Conservation (phyloP, 2,329 filamentous ascomycete species). For the Colletotrichum truncatum region DNA sequence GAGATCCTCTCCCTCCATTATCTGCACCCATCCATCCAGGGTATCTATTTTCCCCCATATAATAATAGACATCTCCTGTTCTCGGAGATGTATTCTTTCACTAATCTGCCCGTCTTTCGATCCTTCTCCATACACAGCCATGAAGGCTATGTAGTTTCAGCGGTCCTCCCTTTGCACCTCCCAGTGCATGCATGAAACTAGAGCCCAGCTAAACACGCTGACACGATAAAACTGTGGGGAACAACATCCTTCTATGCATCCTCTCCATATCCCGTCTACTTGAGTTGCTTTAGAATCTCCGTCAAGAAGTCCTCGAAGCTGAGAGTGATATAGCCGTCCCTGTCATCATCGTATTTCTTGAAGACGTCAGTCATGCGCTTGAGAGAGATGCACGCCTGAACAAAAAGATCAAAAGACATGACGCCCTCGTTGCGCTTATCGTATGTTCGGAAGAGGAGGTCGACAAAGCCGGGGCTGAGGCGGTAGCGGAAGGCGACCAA, state of each 20-base stretch:
- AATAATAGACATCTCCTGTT: neutral
- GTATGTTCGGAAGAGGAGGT: conserved; percentile 87
- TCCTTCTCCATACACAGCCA: neutral
- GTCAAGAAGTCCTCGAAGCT: conserved; percentile 85
- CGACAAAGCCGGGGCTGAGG: conserved; percentile 83
- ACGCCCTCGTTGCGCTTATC: conserved; percentile 77
- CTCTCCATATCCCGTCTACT: conserved; percentile 42
- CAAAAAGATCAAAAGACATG: conserved; percentile 95
- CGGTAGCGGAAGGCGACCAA: conserved; percentile 94
- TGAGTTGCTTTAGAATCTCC: conserved; percentile 71
- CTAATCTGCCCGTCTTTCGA: neutral
- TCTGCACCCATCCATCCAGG: conserved; percentile 17
- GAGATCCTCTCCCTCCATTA: conserved; percentile 5
- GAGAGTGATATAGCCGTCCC: conserved; percentile 89
- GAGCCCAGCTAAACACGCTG: neutral
- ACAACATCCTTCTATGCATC: neutral
- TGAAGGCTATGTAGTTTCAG: neutral
- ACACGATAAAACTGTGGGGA: neutral
- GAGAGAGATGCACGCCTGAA: conserved; percentile 94
- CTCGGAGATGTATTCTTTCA: neutral
- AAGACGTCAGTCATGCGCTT: conserved; percentile 99
- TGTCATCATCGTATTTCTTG: conserved; percentile 97
- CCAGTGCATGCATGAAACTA: neutral
- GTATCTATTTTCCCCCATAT: conserved; percentile 24
- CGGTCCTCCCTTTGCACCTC: too few relatives aligned